A percentile compares a stretch with the other conserved stretches of the same genome.
Evolutionary conservation across 768 basidiomycete species (phyloP).

Genomic region (Leccinum aurantiacum): DNA sequence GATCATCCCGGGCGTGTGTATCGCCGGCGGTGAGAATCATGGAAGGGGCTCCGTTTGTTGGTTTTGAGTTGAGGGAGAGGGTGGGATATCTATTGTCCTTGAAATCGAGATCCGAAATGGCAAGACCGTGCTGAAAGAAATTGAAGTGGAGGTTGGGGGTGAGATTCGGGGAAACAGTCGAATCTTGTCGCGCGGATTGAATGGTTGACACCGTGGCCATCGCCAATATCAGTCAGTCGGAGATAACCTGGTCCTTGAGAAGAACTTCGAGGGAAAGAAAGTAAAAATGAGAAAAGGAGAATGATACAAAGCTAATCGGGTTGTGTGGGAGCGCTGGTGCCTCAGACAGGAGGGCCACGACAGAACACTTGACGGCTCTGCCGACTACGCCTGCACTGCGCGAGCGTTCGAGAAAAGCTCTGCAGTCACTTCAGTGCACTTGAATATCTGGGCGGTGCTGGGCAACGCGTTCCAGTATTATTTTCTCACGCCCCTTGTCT

Average conservation of each 20-base stretch:
- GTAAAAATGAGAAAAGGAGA: conserved; percentile 2
- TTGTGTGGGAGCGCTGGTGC: background rate
- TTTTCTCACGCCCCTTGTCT: conserved; percentile 19
- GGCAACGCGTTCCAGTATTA: conserved; percentile 24
- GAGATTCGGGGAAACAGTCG: conserved; percentile 29
- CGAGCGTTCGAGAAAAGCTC: background rate
- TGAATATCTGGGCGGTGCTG: conserved; percentile 13
- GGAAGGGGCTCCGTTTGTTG: conserved; percentile 25
- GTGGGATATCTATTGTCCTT: conserved; percentile 61
- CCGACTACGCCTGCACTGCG: background rate
- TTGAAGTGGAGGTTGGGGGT: conserved; percentile 37
- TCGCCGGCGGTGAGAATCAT: conserved; percentile 33
- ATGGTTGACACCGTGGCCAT: conserved; percentile 52
- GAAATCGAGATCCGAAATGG: conserved; percentile 60
- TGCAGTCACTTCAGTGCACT: background rate
- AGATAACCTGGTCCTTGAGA: conserved; percentile 22
- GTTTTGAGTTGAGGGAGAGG: conserved; percentile 27
- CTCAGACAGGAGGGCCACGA: background rate
- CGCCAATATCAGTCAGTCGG: conserved; percentile 22
- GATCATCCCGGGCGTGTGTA: conserved; percentile 26
- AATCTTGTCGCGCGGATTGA: conserved; percentile 44
- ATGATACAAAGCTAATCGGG: conserved; percentile 10
- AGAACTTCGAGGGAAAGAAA: conserved; percentile 12
- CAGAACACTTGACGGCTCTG: background rate
- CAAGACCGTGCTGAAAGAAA: conserved; percentile 52